Evolutionary conservation across 495 filamentous ascomycete species (phyloP).

Genomic region (Podospora pseudoanserina): DNA sequence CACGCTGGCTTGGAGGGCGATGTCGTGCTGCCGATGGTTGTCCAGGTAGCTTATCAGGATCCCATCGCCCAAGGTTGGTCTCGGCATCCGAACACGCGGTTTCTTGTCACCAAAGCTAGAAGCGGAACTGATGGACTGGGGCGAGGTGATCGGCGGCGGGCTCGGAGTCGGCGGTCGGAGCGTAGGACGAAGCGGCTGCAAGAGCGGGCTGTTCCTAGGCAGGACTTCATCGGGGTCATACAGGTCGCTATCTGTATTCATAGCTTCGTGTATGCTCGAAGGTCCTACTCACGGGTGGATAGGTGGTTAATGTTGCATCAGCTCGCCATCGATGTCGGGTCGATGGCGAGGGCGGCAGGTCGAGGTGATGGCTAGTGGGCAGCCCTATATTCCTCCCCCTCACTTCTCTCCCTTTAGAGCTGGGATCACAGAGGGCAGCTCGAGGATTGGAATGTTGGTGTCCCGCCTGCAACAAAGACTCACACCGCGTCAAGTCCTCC

Average conservation of each 20-base stretch:
- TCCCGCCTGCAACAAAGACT: neutral
- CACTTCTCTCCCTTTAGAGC: conserved; percentile 8
- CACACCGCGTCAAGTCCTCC: conserved; percentile 20
- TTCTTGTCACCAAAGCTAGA: conserved; percentile 34
- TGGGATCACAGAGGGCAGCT: neutral
- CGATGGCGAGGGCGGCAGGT: neutral
- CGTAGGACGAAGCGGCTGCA: conserved; percentile 39
- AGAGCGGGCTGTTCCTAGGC: conserved; percentile 40
- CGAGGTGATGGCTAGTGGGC: neutral
- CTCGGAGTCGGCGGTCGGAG: conserved; percentile 41
- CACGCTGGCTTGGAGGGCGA: conserved; percentile 42
- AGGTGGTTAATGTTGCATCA: conserved; percentile 20
- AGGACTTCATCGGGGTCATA: conserved; percentile 48
- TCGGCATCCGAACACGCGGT: conserved; percentile 42
- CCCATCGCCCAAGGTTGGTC: conserved; percentile 50
- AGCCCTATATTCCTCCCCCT: neutral
- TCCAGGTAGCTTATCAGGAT: conserved; percentile 52
- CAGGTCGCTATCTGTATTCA: conserved; percentile 44
- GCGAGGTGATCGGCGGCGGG: conserved; percentile 29
- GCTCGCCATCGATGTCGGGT: conserved; percentile 32
- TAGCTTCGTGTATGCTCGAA: conserved; percentile 37
- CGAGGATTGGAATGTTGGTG: conserved; percentile 1
- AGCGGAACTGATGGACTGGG: conserved; percentile 40
- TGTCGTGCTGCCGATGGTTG: conserved; percentile 45
- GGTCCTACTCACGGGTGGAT: conserved; percentile 25